These are phyloP conservation scores for Cryptosporidium xiaoi DNA, from an alignment of 169 alveolate species.

Conservation along the genomic window DNA sequence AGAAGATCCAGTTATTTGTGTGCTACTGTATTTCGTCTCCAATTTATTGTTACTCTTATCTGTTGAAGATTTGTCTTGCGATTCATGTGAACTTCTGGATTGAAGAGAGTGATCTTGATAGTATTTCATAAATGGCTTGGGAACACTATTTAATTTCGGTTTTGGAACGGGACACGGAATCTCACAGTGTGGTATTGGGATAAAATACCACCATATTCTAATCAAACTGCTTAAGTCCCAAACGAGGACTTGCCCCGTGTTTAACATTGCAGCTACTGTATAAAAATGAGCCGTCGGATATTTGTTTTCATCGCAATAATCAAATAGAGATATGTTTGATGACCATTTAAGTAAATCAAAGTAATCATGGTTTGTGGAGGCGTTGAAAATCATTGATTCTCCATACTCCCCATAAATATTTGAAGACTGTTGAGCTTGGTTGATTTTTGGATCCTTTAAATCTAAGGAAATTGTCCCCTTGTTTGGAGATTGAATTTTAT, in stretches of 20 bases:
- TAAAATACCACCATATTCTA: conserved; percentile 73
- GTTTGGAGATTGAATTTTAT: conserved; percentile 56
- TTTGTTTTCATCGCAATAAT: conserved; percentile 46
- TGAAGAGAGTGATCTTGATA: conserved; percentile 14
- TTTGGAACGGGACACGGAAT: conserved; percentile 74
- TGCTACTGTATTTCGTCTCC: neutral
- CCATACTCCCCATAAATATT: conserved; percentile 57
- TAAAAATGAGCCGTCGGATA: conserved; percentile 73
- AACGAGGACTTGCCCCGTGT: conserved; percentile 71
- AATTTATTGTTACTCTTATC: neutral
- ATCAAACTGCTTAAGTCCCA: conserved; percentile 68
- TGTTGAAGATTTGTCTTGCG: conserved; percentile 1
- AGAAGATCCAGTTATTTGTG: conserved; percentile 2
- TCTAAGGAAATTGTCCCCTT: neutral
- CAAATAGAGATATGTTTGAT: conserved; percentile 42
- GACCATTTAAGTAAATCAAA: conserved; percentile 68
- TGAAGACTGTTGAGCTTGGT: neutral
- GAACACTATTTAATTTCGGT: conserved; percentile 60
- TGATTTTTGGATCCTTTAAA: neutral
- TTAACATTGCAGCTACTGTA: conserved; percentile 69
- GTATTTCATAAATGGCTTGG: conserved; percentile 65
- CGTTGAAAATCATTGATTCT: conserved; percentile 63
- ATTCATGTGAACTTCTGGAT: conserved; percentile 1
- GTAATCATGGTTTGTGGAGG: conserved; percentile 65
- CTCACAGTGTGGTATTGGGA: conserved; percentile 73